Conservation (phyloP, 2,329 filamentous ascomycete genomes). For the Mollisiaceae sp. region DNA sequence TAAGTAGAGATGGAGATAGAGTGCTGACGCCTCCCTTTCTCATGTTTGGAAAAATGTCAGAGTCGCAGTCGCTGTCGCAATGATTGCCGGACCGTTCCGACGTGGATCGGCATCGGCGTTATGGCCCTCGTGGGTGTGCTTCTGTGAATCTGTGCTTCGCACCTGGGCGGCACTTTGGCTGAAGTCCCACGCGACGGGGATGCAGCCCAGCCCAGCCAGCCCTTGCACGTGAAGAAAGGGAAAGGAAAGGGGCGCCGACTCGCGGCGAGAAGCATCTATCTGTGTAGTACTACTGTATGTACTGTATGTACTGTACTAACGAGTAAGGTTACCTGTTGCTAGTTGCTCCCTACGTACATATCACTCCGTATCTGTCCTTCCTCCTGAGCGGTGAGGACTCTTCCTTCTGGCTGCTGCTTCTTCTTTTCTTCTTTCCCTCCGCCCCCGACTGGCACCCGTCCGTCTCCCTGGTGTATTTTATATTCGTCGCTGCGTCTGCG, state of each 20-base stretch:
- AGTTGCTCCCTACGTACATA: not conserved
- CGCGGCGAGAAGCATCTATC: too few relatives aligned
- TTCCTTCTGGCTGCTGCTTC: too few relatives aligned
- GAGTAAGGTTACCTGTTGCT: too few relatives aligned
- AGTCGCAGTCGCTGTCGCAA: conserved; percentile 18
- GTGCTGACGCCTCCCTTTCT: conserved; percentile 2
- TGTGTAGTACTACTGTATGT: too few relatives aligned
- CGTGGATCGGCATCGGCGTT: conserved; percentile 23
- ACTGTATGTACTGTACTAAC: too few relatives aligned
- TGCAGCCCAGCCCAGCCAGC: too few relatives aligned
- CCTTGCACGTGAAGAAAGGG: conserved; percentile 26
- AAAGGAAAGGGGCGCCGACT: conserved; percentile 19
- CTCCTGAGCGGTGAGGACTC: not conserved
- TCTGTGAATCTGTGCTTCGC: not conserved
- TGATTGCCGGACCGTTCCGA: conserved; percentile 20
- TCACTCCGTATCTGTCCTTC: not conserved
- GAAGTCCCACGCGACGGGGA: not conserved
- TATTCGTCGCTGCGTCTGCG: not conserved
- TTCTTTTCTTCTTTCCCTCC: conserved; percentile 1
- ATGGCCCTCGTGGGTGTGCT: too few relatives aligned
- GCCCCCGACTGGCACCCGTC: not conserved
- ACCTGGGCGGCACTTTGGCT: conserved; percentile 24
- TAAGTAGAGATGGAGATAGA: not conserved
- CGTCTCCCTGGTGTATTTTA: not conserved
- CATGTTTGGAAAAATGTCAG: conserved; percentile 10